Evolutionary conservation across 2,329 filamentous ascomycete genomes (phyloP).

Genomic region (Eutypa lata): DNA sequence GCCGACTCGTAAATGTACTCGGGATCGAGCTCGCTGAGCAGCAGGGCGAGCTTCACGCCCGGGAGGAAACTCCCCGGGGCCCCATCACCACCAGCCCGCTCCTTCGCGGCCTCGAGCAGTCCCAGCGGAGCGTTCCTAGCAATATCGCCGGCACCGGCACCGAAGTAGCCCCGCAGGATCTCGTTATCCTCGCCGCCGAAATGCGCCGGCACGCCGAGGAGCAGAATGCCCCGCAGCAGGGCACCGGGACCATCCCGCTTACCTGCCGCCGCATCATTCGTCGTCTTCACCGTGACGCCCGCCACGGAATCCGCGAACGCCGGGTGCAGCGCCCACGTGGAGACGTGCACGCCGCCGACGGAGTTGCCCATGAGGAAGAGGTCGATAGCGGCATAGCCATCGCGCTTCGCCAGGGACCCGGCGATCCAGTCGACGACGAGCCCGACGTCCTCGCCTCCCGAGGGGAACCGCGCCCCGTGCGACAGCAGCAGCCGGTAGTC

Average conservation of each 20-base stretch:
- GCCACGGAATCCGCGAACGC: constrained; percentile 17
- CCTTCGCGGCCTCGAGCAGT: constrained; percentile 14
- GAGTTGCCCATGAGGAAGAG: constrained; percentile 38
- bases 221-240: constrained; percentile 16
- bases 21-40: constrained; percentile 25
- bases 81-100: constrained; percentile 13
- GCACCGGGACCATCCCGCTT: constrained; percentile 9
- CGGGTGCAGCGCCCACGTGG: constrained; percentile 32
- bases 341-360: constrained; percentile 35
- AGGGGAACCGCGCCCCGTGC: constrained; percentile 37
- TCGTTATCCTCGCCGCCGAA: constrained; percentile 19
- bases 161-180: constrained; percentile 18
- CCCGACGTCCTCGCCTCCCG: constrained; percentile 36
- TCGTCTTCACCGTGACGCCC: constrained; percentile 4
- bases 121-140: constrained; percentile 19
- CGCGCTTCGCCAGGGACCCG: constrained; percentile 14
- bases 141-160: constrained; percentile 17
- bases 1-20: constrained; percentile 17
- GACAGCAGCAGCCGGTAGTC: constrained; percentile 35
- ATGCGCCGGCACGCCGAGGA: constrained; percentile 24
- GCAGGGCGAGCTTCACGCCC: constrained; percentile 17
- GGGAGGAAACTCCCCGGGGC: constrained; percentile 10
- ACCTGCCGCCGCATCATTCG: too few species aligned
- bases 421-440: constrained; percentile 33
- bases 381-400: constrained; percentile 26